These are phyloP conservation scores for Rutstroemia sp. DNA, from an alignment of 2,329 filamentous ascomycete genomes.

Conservation along the genomic window DNA sequence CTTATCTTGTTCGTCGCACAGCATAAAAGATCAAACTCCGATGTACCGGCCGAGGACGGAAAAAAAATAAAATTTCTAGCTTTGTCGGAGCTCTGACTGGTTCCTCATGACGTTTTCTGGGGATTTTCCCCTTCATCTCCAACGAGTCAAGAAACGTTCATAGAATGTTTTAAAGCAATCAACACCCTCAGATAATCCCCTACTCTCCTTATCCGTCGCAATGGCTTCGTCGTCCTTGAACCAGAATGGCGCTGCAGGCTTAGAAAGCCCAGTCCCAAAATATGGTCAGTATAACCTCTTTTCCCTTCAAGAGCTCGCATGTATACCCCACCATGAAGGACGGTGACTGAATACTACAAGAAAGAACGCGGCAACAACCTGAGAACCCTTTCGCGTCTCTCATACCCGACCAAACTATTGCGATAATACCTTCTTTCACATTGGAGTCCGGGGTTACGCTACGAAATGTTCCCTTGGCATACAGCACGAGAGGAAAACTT, in stretches of 20 bases:
- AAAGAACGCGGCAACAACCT: slow-evolving; percentile 50
- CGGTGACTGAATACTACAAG: slow-evolving; percentile 46
- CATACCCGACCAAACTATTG: slow-evolving; percentile 83
- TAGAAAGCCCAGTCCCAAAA: neutral
- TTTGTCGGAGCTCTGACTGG: neutral
- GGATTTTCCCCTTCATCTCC: neutral
- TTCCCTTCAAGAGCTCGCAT: neutral
- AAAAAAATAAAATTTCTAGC: neutral
- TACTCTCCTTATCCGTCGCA: neutral
- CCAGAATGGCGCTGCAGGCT: neutral
- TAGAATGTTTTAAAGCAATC: neutral
- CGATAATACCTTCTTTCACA: slow-evolving; percentile 79
- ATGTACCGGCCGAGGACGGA: neutral
- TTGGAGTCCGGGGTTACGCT: slow-evolving; percentile 87
- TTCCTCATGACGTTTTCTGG: slow-evolving; percentile 1
- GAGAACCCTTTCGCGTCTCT: slow-evolving; percentile 87
- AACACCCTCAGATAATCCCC: neutral
- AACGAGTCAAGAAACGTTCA: neutral
- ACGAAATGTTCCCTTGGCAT: slow-evolving; percentile 65
- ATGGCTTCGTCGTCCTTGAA: slow-evolving; percentile 1
- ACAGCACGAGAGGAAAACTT: slow-evolving; percentile 57
- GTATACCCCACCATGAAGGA: slow-evolving; percentile 29
- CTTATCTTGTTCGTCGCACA: neutral
- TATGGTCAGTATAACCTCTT: slow-evolving; percentile 24
- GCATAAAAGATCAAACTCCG: neutral